Conservation (phyloP, 257 asterid genomes). For the Galeopsis tetrahit region DNA sequence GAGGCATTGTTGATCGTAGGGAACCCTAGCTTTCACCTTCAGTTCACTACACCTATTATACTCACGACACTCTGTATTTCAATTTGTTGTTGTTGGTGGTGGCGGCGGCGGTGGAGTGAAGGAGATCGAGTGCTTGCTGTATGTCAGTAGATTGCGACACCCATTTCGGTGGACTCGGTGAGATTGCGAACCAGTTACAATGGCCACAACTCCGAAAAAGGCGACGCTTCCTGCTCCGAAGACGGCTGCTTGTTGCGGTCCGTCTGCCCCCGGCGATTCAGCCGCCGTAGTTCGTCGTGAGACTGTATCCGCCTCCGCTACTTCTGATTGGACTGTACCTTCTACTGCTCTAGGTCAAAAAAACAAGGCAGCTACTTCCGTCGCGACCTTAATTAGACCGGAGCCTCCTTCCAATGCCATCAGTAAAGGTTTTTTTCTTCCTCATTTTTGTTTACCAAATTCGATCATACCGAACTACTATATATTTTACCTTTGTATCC, state of each 20-base stretch:
- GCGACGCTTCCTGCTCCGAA: slow-evolving; percentile 58
- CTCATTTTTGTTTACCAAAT: slow-evolving; percentile 26
- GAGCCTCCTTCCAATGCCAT: slow-evolving; percentile 51
- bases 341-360: slow-evolving; percentile 39
- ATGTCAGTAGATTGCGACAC: slow-evolving; percentile 70
- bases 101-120: slow-evolving; percentile 47
- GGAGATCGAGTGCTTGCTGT: slow-evolving; percentile 55
- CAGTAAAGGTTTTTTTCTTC: slow-evolving; percentile 43
- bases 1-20: slow-evolving; percentile 38
- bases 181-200: slow-evolving; percentile 79
- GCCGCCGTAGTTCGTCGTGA: slow-evolving; percentile 52
- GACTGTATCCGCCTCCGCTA: slow-evolving; percentile 46
- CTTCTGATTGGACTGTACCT: slow-evolving; percentile 46
- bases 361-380: slow-evolving; percentile 40
- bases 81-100: slow-evolving; percentile 28
- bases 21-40: slow-evolving; percentile 37
- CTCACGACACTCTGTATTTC: slow-evolving; percentile 6
- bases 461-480: slow-evolving; percentile 18
- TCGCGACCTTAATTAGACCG: slow-evolving; percentile 43
- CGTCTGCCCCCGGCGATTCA: slow-evolving; percentile 38
- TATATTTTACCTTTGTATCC: not conserved
- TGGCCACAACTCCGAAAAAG: slow-evolving; percentile 92
- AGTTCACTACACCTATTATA: slow-evolving; percentile 1
- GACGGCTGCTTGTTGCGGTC: slow-evolving; percentile 41
- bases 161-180: slow-evolving; percentile 70